phyloP scores from a whole-genome alignment of 208 protist genomes.

The Polymyxa betae region DNA sequence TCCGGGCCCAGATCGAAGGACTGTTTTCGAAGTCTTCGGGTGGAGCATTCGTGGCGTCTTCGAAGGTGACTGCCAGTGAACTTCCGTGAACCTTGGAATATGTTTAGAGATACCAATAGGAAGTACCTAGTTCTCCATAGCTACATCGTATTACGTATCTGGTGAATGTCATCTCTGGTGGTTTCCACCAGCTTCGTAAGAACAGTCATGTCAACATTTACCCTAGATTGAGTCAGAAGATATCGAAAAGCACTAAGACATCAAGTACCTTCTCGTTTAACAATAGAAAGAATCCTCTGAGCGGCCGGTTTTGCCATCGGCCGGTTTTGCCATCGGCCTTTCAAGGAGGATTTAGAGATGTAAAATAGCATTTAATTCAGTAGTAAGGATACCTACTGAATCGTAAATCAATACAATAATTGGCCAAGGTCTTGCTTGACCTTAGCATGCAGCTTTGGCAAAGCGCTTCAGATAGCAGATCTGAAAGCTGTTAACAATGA shows the following conservation, averaged over 20 bases:
- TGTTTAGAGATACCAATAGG: too few species aligned
- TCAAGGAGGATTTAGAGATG: neutral
- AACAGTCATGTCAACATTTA: conserved; percentile 78
- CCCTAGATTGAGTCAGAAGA: neutral
- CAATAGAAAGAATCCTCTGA: conserved; percentile 81
- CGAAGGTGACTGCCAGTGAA: neutral
- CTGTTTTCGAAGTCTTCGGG: conserved; percentile 85
- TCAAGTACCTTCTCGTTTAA: conserved; percentile 77
- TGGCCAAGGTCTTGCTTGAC: conserved; percentile 85
- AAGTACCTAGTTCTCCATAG: conserved; percentile 77
- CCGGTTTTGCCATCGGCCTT: too few species aligned
- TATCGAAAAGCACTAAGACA: neutral
- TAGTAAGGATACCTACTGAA: conserved; percentile 72
- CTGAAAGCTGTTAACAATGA: neutral
- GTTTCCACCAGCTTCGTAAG: conserved; percentile 84
- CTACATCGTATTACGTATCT: conserved; percentile 92
- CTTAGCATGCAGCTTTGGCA: conserved; percentile 59
- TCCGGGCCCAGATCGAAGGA: conserved; percentile 85
- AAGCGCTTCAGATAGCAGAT: conserved; percentile 38
- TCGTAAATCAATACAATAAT: conserved; percentile 91
- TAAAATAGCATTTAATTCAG: neutral
- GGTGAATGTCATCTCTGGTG: conserved; percentile 90
- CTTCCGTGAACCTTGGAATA: too few species aligned
- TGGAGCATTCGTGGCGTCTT: conserved; percentile 52
- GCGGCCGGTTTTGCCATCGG: conserved; percentile 83